These are phyloP conservation scores for Populus alba DNA, from an alignment of 345 rosid genomes.

Conservation along the genomic window DNA sequence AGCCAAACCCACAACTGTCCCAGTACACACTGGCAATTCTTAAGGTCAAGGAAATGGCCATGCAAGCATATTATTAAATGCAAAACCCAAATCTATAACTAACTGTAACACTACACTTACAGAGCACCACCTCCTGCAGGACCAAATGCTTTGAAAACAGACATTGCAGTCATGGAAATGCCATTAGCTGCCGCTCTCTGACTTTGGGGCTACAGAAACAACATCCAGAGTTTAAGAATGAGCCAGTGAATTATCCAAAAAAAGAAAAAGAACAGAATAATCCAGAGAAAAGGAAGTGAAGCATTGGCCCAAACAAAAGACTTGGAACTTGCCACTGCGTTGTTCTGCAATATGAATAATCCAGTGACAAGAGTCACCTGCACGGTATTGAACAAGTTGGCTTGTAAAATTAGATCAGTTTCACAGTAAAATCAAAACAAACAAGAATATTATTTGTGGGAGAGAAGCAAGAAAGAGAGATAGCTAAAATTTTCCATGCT, in stretches of 20 bases:
- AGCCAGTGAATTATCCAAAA: neutral
- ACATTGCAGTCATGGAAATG: constrained; percentile 61
- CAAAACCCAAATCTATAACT: no score
- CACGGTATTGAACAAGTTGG: constrained; percentile 3
- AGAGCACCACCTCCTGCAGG: constrained; percentile 68
- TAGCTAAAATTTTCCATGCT: no score
- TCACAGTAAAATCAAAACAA: no score
- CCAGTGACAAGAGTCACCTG: constrained; percentile 50
- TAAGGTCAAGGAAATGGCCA: no score
- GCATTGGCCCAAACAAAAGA: neutral
- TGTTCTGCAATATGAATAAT: constrained; percentile 50
- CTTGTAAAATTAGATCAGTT: neutral
- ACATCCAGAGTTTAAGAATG: neutral
- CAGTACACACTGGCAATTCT: no score
- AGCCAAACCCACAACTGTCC: no score
- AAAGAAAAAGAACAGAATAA: neutral
- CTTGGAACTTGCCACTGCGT: constrained; percentile 48
- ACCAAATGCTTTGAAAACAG: constrained; percentile 61
- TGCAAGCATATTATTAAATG: no score
- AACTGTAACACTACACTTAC: constrained; percentile 35
- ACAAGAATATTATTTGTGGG: no score
- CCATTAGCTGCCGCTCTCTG: constrained; percentile 67
- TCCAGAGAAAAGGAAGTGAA: neutral
- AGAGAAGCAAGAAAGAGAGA: no score
- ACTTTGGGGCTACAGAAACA: constrained; percentile 39